Base-by-base conservation (phyloP, 164 flowering plant species). In the Chimonanthus praecox region DNA sequence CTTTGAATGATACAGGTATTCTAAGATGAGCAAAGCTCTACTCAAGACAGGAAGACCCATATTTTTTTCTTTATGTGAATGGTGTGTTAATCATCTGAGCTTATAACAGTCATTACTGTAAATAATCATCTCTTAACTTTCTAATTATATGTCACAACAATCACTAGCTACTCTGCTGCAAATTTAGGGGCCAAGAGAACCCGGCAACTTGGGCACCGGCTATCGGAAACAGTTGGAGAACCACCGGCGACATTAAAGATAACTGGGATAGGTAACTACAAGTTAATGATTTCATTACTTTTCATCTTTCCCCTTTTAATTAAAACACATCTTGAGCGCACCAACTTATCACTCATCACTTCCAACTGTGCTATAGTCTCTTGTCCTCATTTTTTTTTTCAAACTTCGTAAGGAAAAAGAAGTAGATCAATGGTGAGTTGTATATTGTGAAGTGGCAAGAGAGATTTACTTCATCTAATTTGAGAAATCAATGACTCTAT, bases 221-320 rank as follows among this genome's bases (percentile, higher is more conserved):
- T 33, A 6, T 87, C 5, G 94, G 92, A 50, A 91, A 91, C 78
- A 87, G 90, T 79, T 91, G 97, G 97, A 84, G 94, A 74, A 91
- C 97, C 68, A 90, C 91, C 3, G 90, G 88, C 49, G 94, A 91
- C 71, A 91, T 91, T 21, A 6, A 64, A 2, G 94, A 89, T 72
- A 79, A 77, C 21, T 91, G 94, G 94, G 72, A 76, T 3, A 89
- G 92, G 93, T 87, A 67, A 75, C 46, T 33, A 8, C 33, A 33
- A 33, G 33, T 33, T 33, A 33, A 33, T 33, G 33, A 33, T 33
- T 33, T 33, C 33, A 33, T 33, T 33, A 33, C 33, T 33, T 33
- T 33, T 33, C 33, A 33, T 33, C 33, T 33, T 33, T 33, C 33
- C 33, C 33, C 33, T 33, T 33, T 33, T 33, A 33, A 33, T 33